These are phyloP conservation scores for Populus hybrid DNA, from an alignment of 441 rosid species.

Conservation along the genomic window DNA sequence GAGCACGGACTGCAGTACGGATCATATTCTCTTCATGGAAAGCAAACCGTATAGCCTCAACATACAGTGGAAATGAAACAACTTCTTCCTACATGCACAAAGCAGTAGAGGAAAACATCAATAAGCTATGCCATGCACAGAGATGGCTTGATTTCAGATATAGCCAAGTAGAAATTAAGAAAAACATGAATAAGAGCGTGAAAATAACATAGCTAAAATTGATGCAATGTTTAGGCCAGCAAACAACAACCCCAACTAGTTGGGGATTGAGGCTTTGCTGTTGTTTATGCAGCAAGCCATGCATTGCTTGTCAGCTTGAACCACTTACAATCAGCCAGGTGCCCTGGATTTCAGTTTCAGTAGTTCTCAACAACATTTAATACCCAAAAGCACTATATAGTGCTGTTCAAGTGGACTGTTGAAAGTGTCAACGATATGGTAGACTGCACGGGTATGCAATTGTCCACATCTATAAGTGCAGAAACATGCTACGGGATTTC, in stretches of 20 bases:
- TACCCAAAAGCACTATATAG: not conserved
- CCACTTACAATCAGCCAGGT: not conserved
- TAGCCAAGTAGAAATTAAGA: not conserved
- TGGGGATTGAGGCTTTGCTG: not conserved
- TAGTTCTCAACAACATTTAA: not conserved
- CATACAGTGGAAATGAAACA: slow-evolving; percentile 92
- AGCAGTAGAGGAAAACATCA: slow-evolving; percentile 3
- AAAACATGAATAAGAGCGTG: not conserved
- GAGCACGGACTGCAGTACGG: slow-evolving; percentile 94
- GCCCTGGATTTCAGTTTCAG: not conserved
- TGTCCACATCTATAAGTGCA: not conserved
- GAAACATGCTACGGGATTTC: not conserved
- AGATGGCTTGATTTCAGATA: not conserved
- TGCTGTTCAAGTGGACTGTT: not conserved
- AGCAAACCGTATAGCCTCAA: slow-evolving; percentile 90
- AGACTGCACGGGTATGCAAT: too few relatives aligned
- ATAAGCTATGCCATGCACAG: not conserved
- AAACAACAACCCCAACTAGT: not conserved
- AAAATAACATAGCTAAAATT: too few relatives aligned
- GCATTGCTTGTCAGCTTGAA: not conserved
- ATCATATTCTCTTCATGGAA: slow-evolving; percentile 98
- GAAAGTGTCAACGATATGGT: not conserved
- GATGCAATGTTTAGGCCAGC: not conserved
- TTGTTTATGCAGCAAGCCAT: not conserved
- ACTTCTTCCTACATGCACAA: slow-evolving; percentile 74